These are phyloP conservation scores for Diatrype stigma DNA, from an alignment of 2,329 filamentous ascomycete species.

Conservation along the genomic window DNA sequence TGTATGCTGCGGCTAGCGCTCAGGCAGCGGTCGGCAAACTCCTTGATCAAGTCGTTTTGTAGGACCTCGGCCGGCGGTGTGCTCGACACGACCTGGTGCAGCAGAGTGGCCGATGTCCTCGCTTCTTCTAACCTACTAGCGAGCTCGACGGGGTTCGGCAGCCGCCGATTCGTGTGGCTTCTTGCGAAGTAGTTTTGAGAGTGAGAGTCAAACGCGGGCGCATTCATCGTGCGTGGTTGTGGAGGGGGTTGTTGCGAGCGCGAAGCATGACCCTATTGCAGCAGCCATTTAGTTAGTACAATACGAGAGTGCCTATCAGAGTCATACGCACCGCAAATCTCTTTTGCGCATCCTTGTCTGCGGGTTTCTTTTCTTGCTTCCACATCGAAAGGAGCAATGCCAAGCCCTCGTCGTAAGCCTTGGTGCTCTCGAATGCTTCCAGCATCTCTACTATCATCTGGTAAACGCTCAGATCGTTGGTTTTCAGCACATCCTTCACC, in stretches of 20 bases:
- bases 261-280: background rate
- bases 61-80: slow-evolving; percentile 74
- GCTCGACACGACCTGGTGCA: slow-evolving; percentile 87
- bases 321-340: slow-evolving; percentile 42
- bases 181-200: slow-evolving; percentile 57
- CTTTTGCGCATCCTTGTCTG: slow-evolving; percentile 60
- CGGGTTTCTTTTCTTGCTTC: slow-evolving; percentile 76
- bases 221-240: slow-evolving; percentile 36
- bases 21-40: slow-evolving; percentile 85
- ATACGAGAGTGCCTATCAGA: background rate
- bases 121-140: slow-evolving; percentile 84
- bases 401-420: slow-evolving; percentile 70
- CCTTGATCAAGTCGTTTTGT: slow-evolving; percentile 81
- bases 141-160: slow-evolving; percentile 72
- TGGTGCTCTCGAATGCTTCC: slow-evolving; percentile 69
- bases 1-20: slow-evolving; percentile 79
- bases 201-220: slow-evolving; percentile 38
- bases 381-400: slow-evolving; percentile 76
- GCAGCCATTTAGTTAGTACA: background rate
- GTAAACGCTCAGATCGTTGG: slow-evolving; percentile 70
- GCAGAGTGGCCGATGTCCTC: slow-evolving; percentile 80
- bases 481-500: slow-evolving; percentile 69
- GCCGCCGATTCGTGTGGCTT: slow-evolving; percentile 41
- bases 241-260: slow-evolving; percentile 19
- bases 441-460: slow-evolving; percentile 86